These are phyloP conservation scores for Guyanaporus albipodus DNA, from an alignment of 768 basidiomycete species.

Conservation along the genomic window DNA sequence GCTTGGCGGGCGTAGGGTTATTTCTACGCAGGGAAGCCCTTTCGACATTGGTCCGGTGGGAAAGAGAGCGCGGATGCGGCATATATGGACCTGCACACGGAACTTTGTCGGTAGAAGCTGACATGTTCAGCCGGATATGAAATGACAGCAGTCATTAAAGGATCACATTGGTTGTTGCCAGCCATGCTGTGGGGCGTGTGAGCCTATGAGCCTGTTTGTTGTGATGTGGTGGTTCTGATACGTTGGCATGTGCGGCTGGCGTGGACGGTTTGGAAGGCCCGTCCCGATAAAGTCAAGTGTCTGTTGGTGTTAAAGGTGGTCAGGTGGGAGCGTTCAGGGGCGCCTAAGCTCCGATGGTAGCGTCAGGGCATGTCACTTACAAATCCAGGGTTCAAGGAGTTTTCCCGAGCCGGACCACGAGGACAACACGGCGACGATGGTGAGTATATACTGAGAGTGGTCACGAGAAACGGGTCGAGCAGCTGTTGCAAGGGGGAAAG, in stretches of 20 bases:
- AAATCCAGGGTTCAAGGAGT: slow-evolving; percentile 22
- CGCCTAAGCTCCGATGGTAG: slow-evolving; percentile 31
- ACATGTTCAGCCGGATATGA: neutral
- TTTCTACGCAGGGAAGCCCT: neutral
- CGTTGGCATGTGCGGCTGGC: slow-evolving; percentile 19
- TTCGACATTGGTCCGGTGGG: neutral
- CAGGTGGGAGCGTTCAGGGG: slow-evolving; percentile 19
- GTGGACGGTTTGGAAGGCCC: slow-evolving; percentile 2
- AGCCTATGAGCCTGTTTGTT: slow-evolving; percentile 16
- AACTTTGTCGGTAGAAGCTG: slow-evolving; percentile 5
- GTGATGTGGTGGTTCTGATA: slow-evolving; percentile 2
- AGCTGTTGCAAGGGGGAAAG: neutral
- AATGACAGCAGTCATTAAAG: neutral
- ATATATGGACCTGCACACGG: neutral
- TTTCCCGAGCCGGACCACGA: slow-evolving; percentile 13
- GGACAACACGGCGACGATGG: slow-evolving; percentile 1
- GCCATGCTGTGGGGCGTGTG: slow-evolving; percentile 22
- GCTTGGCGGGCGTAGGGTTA: slow-evolving; percentile 4
- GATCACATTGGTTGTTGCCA: slow-evolving; percentile 2
- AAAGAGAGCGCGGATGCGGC: neutral
- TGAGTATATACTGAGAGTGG: neutral
- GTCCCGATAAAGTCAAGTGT: slow-evolving; percentile 8
- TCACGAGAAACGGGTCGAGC: neutral
- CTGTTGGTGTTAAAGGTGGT: neutral
- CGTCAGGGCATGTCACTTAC: slow-evolving; percentile 16